Evolutionary conservation across 768 basidiomycete species (phyloP), one percentile per base, ranked within the genome.

Genomic region (Mrakia blollopis): DNA sequence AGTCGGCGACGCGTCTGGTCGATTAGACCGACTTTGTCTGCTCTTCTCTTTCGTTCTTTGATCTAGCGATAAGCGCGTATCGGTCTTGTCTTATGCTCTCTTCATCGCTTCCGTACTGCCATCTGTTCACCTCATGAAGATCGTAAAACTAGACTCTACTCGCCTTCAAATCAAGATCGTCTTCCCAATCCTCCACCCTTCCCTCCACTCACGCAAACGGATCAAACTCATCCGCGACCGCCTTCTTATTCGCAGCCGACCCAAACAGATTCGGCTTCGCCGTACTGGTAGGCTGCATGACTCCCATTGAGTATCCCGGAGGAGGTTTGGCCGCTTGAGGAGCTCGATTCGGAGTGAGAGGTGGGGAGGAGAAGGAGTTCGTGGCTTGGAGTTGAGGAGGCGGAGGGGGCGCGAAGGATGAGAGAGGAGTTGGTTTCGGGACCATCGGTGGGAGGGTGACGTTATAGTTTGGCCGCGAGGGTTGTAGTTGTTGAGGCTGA

Each of bases 381-480:
- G 35, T 54, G 21, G 25, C 16, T 11, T 62, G 25, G 2, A 39
- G 41, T 11, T 50, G 62, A 28, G 74, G 30, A 41, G 30, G 52
- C 7, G 35, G 47, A 30, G 65, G 50, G 28, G 28, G 63, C 30
- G 39, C 21, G 35, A 35, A 61, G 25, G 72, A 13, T 32, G 77
- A 32, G 0, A 32, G 57, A n/a, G 41, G 44, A 0, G 68, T 9
- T 1, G 41, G 28, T 23, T 47, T 28, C 1, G 69, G 13, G 85
- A 82, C 47, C 83, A 83, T 23, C 85, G 83, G 23, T 85, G 87
- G 13, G 87, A 82, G 39, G 85, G 81, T 54, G 80, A 77, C 41
- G 72, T 57, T 74, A 77, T 57, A 73, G 39, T 79, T 78, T 21
- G 72, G 63, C 30, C 65, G 28, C 30, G 63, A 16, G 30, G 44